Conservation (phyloP, 352 stramenopile species). For the Phytophthora syringae region DNA sequence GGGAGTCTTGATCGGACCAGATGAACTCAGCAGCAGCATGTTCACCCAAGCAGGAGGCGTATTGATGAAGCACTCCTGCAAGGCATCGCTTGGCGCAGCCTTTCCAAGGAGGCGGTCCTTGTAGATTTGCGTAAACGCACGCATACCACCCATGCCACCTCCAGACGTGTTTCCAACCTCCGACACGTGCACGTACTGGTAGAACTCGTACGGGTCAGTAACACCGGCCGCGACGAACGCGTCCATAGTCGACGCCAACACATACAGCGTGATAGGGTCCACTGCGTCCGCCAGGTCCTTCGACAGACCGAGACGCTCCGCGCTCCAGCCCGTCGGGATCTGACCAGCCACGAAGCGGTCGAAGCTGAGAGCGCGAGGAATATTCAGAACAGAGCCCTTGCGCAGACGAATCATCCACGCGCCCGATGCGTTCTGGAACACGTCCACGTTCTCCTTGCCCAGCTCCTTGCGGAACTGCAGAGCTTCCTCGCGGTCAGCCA, state of each 20-base stretch:
- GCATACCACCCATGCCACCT: conserved; percentile 85
- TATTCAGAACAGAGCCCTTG: conserved; percentile 84
- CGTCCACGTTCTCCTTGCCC: conserved; percentile 83
- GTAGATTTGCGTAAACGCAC: conserved; percentile 81
- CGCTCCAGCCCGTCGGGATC: conserved; percentile 90
- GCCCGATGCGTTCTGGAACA: conserved; percentile 73
- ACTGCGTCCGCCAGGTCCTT: conserved; percentile 85
- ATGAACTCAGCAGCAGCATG: conserved; percentile 89
- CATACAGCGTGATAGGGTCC: conserved; percentile 83
- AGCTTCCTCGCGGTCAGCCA: conserved; percentile 84
- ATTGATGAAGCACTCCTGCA: conserved; percentile 92
- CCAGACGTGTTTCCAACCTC: conserved; percentile 88
- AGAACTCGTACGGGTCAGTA: conserved; percentile 92
- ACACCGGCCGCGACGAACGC: conserved; percentile 81
- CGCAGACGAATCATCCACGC: conserved; percentile 87
- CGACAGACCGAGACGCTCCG: conserved; percentile 77
- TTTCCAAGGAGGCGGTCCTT: conserved; percentile 73
- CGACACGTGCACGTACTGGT: conserved; percentile 91
- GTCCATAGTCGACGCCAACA: conserved; percentile 80
- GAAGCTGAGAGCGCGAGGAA: conserved; percentile 81
- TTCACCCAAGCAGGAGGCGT: conserved; percentile 90
- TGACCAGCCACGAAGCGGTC: conserved; percentile 89
- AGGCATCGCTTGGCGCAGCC: conserved; percentile 72
- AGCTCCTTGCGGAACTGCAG: conserved; percentile 81
- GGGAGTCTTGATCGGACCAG: conserved; percentile 89